Conservation (phyloP, 768 basidiomycete species). For the Filobasidium floriforme region DNA sequence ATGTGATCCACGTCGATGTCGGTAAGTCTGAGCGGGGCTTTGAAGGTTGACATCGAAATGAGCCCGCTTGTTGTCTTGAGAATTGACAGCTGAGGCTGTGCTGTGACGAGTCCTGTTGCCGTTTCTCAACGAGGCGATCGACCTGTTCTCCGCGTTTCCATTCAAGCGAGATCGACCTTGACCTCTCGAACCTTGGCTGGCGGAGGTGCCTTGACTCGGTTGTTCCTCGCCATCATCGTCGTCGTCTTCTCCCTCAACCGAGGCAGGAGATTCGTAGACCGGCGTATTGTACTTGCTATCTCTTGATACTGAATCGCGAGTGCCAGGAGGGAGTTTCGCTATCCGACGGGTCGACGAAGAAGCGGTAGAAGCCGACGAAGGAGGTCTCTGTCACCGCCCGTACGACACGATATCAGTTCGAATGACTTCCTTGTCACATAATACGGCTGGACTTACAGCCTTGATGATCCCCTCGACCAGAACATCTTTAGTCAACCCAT, state of each 20-base stretch:
- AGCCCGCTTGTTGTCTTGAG: slow-evolving; percentile 26
- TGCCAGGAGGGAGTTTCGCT: slow-evolving; percentile 5
- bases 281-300: background rate
- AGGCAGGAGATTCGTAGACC: background rate
- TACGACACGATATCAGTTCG: background rate
- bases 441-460: slow-evolving; percentile 27
- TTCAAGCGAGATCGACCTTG: background rate
- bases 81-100: background rate
- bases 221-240: background rate
- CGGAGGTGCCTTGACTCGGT: background rate
- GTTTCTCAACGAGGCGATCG: background rate
- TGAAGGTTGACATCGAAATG: slow-evolving; percentile 34
- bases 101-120: background rate
- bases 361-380: slow-evolving; percentile 6
- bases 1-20: slow-evolving; percentile 11
- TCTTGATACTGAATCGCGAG: slow-evolving; percentile 1
- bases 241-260: background rate
- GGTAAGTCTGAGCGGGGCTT: slow-evolving; percentile 29
- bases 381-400: slow-evolving; percentile 3
- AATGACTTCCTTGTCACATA: too few species aligned
- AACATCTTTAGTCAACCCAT: slow-evolving; percentile 37
- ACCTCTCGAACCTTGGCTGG: background rate
- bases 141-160: background rate
- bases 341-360: slow-evolving; percentile 6
- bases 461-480: slow-evolving; percentile 39